Evolutionary conservation across 2,329 filamentous ascomycete genomes (phyloP).

Genomic region (Cladosporium sp.): DNA sequence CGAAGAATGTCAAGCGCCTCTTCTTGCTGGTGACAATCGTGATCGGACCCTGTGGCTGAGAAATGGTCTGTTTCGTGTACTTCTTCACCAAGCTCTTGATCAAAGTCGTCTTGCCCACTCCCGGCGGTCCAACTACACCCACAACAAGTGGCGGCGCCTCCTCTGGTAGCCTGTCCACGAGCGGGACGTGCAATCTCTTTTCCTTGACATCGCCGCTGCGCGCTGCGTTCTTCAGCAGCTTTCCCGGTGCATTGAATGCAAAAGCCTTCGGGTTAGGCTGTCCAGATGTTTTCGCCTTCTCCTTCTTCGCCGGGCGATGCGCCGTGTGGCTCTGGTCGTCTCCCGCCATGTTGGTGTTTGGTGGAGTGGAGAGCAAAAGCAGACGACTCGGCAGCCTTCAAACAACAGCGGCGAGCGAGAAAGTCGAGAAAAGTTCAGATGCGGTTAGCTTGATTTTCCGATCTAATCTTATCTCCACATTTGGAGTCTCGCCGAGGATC

Average conservation of each 20-base stretch:
- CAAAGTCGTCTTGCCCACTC: slow-evolving; percentile 91
- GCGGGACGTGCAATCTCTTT: slow-evolving; percentile 91
- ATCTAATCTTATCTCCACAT: slow-evolving; percentile 1
- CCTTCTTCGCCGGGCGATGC: slow-evolving; percentile 74
- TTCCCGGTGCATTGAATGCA: slow-evolving; percentile 78
- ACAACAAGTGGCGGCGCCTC: slow-evolving; percentile 93
- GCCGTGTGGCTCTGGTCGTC: slow-evolving; percentile 76
- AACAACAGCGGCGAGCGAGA: slow-evolving; percentile 29
- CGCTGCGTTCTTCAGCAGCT: slow-evolving; percentile 72
- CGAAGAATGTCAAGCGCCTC: slow-evolving; percentile 89
- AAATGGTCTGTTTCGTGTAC: slow-evolving; percentile 93
- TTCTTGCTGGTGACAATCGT: slow-evolving; percentile 97
- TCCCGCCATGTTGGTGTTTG: slow-evolving; percentile 34
- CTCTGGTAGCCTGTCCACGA: slow-evolving; percentile 92
- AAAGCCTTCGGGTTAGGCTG: slow-evolving; percentile 89
- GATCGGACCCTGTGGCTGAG: slow-evolving; percentile 85
- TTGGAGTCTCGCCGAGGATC: slow-evolving; percentile 10
- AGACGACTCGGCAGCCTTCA: background rate
- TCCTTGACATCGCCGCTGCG: slow-evolving; percentile 84
- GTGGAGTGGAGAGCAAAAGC: slow-evolving; percentile 6
- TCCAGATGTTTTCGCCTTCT: slow-evolving; percentile 62
- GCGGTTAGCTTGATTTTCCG: background rate
- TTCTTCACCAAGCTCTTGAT: slow-evolving; percentile 91
- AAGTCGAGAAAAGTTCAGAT: slow-evolving; percentile 17
- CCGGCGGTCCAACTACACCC: slow-evolving; percentile 90